A percentile compares a stretch with the other conserved stretches of the same genome.
phyloP scores from a whole-genome alignment of 164 flowering plant genomes.

The Nelumbo lutea region DNA sequence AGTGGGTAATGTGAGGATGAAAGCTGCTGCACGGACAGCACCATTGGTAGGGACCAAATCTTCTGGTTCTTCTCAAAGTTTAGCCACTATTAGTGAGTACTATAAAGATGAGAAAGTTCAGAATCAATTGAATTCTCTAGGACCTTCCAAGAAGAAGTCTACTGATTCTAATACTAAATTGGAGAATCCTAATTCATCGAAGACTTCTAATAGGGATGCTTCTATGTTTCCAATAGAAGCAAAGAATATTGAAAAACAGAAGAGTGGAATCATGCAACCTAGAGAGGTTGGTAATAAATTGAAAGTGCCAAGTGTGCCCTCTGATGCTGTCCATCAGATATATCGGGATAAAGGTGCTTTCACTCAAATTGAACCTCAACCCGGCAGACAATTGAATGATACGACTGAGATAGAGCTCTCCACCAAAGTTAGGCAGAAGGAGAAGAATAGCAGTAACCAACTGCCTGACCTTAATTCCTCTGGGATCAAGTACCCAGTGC shows the following conservation, averaged over 20 bases:
- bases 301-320: constrained; percentile 36
- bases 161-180: constrained; percentile 29
- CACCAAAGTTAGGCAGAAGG: constrained; percentile 34
- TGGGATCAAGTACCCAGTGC: constrained; percentile 35
- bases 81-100: constrained; percentile 25
- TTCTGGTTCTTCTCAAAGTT: constrained; percentile 29
- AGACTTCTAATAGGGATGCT: constrained; percentile 33
- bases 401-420: constrained; percentile 28
- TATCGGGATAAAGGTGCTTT: constrained; percentile 34
- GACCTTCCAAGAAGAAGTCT: constrained; percentile 42
- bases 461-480: constrained; percentile 37
- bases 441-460: constrained; percentile 45
- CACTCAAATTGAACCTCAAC: constrained; percentile 29
- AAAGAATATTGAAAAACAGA: constrained; percentile 46
- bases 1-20: constrained; percentile 34
- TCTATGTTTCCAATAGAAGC: constrained; percentile 26
- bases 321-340: constrained; percentile 34
- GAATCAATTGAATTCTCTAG: constrained; percentile 27
- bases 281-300: constrained; percentile 32
- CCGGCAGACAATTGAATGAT: constrained; percentile 29
- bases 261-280: constrained; percentile 27
- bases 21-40: constrained; percentile 39
- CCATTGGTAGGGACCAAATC: constrained; percentile 29
- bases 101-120: constrained; percentile 35
- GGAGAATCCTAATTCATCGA: constrained; percentile 34